phyloP scores from a whole-genome alignment of 1,284 basidiomycete genomes.

The Abortiporus biennis region DNA sequence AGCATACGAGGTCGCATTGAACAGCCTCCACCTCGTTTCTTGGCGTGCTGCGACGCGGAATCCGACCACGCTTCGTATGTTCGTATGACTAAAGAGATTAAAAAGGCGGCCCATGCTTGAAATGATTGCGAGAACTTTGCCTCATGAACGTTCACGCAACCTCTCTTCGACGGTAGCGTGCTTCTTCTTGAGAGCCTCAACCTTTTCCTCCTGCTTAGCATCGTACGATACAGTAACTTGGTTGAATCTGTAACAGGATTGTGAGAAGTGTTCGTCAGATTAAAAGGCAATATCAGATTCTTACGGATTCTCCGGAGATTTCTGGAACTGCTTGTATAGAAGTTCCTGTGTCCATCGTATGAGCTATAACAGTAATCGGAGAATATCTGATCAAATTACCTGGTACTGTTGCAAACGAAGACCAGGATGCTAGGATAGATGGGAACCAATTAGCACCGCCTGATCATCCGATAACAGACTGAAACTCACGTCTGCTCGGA shows the following conservation, averaged over 20 bases:
- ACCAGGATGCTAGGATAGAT: conserved; percentile 59
- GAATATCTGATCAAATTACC: conserved; percentile 29
- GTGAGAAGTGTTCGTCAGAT: conserved; percentile 2
- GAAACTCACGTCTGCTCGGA: conserved; percentile 62
- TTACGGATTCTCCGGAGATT: conserved; percentile 85
- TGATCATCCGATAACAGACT: background rate
- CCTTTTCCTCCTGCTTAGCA: conserved; percentile 77
- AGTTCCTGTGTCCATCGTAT: conserved; percentile 43
- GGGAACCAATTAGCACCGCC: background rate
- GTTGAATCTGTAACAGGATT: conserved; percentile 57
- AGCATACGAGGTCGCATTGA: too few relatives aligned
- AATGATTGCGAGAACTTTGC: too few relatives aligned
- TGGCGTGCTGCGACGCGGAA: too few relatives aligned
- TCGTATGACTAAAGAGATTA: too few relatives aligned
- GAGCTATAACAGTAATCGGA: background rate
- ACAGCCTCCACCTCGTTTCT: too few relatives aligned
- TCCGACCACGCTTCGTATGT: too few relatives aligned
- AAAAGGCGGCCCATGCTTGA: too few relatives aligned
- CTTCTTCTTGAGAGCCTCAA: conserved; percentile 61
- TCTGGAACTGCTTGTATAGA: conserved; percentile 81
- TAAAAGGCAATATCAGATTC: conserved; percentile 20
- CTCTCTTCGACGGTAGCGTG: conserved; percentile 44
- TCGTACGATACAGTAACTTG: conserved; percentile 76
- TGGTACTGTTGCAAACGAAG: conserved; percentile 83
- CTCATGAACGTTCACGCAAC: conserved; percentile 28